Base-by-base conservation (phyloP, 805 yeast genomes). In the Yamadazyma endophytica region DNA sequence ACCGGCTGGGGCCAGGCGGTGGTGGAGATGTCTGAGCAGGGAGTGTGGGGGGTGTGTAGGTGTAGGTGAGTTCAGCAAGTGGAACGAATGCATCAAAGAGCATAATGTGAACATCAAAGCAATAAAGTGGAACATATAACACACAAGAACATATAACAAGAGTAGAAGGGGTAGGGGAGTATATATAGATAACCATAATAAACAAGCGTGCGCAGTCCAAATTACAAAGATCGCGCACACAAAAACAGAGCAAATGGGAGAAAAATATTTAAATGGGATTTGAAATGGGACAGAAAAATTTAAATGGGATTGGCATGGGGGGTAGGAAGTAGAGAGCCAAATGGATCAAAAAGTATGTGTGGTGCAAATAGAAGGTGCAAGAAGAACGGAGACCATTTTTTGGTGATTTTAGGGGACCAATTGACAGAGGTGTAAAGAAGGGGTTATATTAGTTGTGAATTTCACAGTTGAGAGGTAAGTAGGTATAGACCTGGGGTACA, bases 301-400 rank as follows among this genome's bases (percentile, higher is more conserved):
- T 6, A 16, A 26, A 26, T 26, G 28, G 28, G 16, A 26, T 20
- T 13, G 13, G 12, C 8, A n/a, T n/a, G 6, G 17, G 18, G 17
- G 5, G 17, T 6, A 6, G 27, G n/a, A 13, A n/a, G 15, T 6
- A 12, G 8, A 23, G 13, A 8, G 12, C 9, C 9, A 12, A 23
- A 12, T 12, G 26, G 9, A 9, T 11, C 11, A 9, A 11, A 20
- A 11, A 9, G 21, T 9, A 20, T 9, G 21, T 9, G 21, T 20
- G 21, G 9, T 20, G 21, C 9, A 11, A 20, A 11, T 9, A 11
- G 9, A 9, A 20, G 21, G 21, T 9, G n/a, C 21, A 20, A 9
- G 21, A 20, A 20, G 11, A 21, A 21, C n/a, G 16, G 17, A 24
- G 15, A 11, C 16, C 11, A 24, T 24, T n/a, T n/a, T n/a, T 24